phyloP scores from a whole-genome alignment of 768 basidiomycete genomes.

The Harrya chromipes region DNA sequence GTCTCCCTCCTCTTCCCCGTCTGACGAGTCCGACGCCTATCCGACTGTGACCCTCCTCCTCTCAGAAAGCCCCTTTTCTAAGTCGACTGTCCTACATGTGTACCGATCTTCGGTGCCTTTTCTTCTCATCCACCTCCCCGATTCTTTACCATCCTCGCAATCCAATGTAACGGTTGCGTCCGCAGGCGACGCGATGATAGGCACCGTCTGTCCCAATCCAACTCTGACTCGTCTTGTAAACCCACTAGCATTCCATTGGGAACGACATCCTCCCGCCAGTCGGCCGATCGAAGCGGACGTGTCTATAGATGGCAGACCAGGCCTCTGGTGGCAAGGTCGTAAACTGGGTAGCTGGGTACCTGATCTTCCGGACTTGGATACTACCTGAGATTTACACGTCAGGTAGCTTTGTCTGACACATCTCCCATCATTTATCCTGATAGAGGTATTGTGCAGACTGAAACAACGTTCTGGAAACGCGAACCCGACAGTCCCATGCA shows the following conservation, averaged over 20 bases:
- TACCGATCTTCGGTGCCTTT: conserved; percentile 76
- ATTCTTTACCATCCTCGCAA: conserved; percentile 8
- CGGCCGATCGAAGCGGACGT: not conserved
- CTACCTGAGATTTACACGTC: not conserved
- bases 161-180: not conserved
- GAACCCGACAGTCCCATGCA: too few species aligned
- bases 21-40: not conserved
- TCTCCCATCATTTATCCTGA: too few species aligned
- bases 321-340: conserved; percentile 38
- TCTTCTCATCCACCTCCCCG: conserved; percentile 75
- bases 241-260: conserved; percentile 24
- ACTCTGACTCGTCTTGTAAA: conserved; percentile 15
- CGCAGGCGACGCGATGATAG: not conserved
- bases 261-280: conserved; percentile 7
- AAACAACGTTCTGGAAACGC: too few species aligned
- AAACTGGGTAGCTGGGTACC: conserved; percentile 23
- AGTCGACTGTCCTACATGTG: conserved; percentile 62
- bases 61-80: conserved; percentile 80
- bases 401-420: too few species aligned
- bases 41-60: conserved; percentile 65
- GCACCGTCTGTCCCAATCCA: conserved; percentile 24
- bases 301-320: conserved; percentile 31
- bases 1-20: too few species aligned
- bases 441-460: too few species aligned
- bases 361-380: not conserved